Conservation (phyloP, 805 yeast genomes). For the Candida xiaguanensis region DNA sequence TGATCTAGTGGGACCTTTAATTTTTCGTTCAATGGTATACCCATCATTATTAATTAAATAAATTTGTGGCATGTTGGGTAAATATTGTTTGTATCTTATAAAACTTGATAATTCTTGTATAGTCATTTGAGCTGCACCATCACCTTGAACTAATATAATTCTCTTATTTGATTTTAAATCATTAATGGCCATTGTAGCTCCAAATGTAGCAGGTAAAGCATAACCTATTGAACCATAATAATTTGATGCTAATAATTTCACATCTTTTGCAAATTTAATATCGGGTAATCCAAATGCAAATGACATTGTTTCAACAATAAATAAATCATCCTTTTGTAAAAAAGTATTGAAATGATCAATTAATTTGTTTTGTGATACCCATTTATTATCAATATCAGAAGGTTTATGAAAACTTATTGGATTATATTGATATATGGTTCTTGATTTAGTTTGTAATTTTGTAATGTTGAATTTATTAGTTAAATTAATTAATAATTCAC, state of each 20-base stretch:
- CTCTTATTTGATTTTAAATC: conserved; percentile 52
- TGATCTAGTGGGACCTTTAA: conserved; percentile 69
- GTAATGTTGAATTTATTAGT: conserved; percentile 14
- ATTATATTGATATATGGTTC: conserved; percentile 12
- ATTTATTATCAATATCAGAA: conserved; percentile 8
- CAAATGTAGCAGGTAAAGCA: conserved; percentile 83
- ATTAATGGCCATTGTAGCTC: conserved; percentile 69
- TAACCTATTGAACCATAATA: conserved; percentile 86
- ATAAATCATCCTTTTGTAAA: conserved; percentile 59
- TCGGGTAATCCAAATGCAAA: conserved; percentile 76
- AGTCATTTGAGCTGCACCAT: conserved; percentile 95
- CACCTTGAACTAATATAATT: conserved; percentile 77
- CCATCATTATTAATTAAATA: conserved; percentile 82
- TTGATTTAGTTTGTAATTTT: conserved; percentile 15
- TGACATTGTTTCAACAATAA: conserved; percentile 83
- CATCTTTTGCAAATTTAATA: conserved; percentile 53
- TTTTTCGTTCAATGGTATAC: conserved; percentile 84
- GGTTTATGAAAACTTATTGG: conserved; percentile 10
- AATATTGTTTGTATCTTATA: conserved; percentile 47
- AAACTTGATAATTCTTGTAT: conserved; percentile 75
- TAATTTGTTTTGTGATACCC: conserved; percentile 30
- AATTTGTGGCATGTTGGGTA: conserved; percentile 51
- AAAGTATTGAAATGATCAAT: conserved; percentile 29
- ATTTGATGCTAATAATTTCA: conserved; percentile 57
- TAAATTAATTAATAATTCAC: conserved; percentile 27